Conservation (phyloP, 202 grass and related monocot species). For the Dendrocalamus latiflorus region DNA sequence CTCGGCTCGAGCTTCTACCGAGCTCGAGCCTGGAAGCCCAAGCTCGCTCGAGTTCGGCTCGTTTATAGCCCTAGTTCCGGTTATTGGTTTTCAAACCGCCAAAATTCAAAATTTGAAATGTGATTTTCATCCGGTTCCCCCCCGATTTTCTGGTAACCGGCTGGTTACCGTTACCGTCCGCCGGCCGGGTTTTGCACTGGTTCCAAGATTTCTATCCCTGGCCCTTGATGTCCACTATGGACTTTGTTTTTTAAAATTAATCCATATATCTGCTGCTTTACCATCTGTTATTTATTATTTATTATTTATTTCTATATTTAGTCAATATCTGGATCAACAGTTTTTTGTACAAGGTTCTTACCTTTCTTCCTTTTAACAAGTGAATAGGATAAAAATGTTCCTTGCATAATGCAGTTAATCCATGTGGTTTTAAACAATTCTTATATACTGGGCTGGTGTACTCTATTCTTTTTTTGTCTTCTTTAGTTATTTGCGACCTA, state of each 20-base stretch:
- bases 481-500: neutral
- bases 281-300: too few relatives aligned
- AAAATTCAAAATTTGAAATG: too few relatives aligned
- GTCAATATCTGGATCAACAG: neutral
- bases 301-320: neutral
- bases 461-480: neutral
- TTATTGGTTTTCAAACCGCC: too few relatives aligned
- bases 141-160: too few relatives aligned
- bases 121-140: too few relatives aligned
- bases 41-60: too few relatives aligned
- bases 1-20: too few relatives aligned
- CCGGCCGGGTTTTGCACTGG: too few relatives aligned
- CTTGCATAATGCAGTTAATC: neutral
- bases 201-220: too few relatives aligned
- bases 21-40: too few relatives aligned
- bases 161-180: too few relatives aligned
- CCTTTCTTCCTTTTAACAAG: neutral
- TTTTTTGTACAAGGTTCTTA: neutral
- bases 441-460: neutral
- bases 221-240: neutral
- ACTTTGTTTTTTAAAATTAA: constrained; percentile 11
- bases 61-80: too few relatives aligned
- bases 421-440: neutral
- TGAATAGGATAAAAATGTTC: neutral
- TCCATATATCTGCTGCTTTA: neutral